Conservation (phyloP, 805 yeast species). For the Myxozyma geophila region DNA sequence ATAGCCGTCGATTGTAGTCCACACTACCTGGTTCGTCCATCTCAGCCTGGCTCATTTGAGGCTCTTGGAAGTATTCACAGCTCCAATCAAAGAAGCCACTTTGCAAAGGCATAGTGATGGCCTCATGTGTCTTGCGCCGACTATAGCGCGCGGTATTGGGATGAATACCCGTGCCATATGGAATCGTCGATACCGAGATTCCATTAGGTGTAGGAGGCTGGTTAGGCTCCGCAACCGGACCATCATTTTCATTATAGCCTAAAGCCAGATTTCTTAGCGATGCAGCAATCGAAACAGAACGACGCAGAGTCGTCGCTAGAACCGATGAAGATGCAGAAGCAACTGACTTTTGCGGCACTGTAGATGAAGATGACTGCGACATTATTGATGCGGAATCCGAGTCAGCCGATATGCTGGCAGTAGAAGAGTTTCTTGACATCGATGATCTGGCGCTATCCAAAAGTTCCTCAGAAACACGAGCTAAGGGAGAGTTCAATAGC, state of each 20-base stretch:
- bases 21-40: conserved; percentile 90
- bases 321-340: conserved; percentile 24
- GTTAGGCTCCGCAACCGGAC: conserved; percentile 23
- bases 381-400: not conserved
- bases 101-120: conserved; percentile 43
- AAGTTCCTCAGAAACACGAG: conserved; percentile 61
- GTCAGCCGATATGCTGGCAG: not conserved
- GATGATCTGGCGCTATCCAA: conserved; percentile 4
- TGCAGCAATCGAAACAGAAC: conserved; percentile 41
- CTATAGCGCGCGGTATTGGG: conserved; percentile 43
- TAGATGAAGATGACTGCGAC: conserved; percentile 11
- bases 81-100: conserved; percentile 50
- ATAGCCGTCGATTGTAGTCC: conserved; percentile 76
- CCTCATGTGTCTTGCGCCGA: conserved; percentile 35
- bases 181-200: conserved; percentile 39
- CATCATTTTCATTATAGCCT: conserved; percentile 25
- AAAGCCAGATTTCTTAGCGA: conserved; percentile 38
- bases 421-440: not conserved
- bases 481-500: conserved; percentile 67
- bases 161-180: conserved; percentile 43
- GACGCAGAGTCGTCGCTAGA: conserved; percentile 32
- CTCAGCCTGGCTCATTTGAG: conserved; percentile 85
- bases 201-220: conserved; percentile 31
- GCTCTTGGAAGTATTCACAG: conserved; percentile 93
- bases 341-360: conserved; percentile 8